Evolutionary conservation across 371 early-diverging fungal genomes (phyloP).

Genomic region (Apophysomyces sp.): DNA sequence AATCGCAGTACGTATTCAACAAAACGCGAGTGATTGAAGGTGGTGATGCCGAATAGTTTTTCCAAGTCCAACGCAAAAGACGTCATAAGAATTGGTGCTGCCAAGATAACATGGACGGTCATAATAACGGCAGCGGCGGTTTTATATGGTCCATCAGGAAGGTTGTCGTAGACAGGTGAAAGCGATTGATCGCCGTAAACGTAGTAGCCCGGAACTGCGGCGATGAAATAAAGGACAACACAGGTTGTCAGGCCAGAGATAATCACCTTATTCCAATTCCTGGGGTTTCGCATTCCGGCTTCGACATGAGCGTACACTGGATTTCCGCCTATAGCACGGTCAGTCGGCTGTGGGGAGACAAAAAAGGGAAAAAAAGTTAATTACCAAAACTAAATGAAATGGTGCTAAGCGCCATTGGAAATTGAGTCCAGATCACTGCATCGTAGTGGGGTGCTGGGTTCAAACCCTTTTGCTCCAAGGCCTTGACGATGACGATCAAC

Average conservation of each 20-base stretch:
- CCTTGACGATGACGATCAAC: conserved; percentile 34
- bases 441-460: conserved; percentile 22
- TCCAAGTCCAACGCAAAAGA: conserved; percentile 78
- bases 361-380: conserved; percentile 21
- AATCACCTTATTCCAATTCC: conserved; percentile 75
- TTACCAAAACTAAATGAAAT: conserved; percentile 61
- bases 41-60: conserved; percentile 39
- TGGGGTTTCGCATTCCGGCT: conserved; percentile 75
- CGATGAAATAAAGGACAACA: conserved; percentile 71
- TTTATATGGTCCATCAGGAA: conserved; percentile 65
- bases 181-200: conserved; percentile 70
- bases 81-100: conserved; percentile 81
- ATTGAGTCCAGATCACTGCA: conserved; percentile 45
- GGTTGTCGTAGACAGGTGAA: conserved; percentile 75
- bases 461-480: conserved; percentile 16
- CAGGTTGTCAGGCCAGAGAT: conserved; percentile 66
- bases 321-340: conserved; percentile 22
- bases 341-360: conserved; percentile 41
- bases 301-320: conserved; percentile 66
- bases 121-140: conserved; percentile 72
- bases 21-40: conserved; percentile 24
- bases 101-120: conserved; percentile 79
- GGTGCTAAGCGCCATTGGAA: conserved; percentile 63
- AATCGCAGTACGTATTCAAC: conserved; percentile 45
- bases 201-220: conserved; percentile 78